Conservation (phyloP, 2,329 filamentous ascomycete species). For the Diplocarpon rosae region DNA sequence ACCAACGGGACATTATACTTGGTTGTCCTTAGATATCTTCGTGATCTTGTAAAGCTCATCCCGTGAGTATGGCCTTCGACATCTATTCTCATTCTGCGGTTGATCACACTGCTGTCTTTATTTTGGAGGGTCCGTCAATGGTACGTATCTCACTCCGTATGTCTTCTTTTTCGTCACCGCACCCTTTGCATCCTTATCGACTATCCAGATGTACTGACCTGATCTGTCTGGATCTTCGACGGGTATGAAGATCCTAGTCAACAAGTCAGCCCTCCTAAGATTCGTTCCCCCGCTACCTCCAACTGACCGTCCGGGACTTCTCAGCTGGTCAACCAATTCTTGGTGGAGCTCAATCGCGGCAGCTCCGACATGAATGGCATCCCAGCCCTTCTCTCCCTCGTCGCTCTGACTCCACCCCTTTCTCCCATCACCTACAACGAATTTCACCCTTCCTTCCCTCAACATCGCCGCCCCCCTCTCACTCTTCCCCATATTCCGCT, state of each 20-base stretch:
- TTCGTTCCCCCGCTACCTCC: no score
- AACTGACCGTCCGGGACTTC: slow-evolving; percentile 54
- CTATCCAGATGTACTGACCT: slow-evolving; percentile 58
- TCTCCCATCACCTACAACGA: slow-evolving; percentile 65
- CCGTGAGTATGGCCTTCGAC: no score
- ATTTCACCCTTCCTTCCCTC: slow-evolving; percentile 52
- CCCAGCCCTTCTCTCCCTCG: slow-evolving; percentile 50
- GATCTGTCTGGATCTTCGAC: slow-evolving; percentile 42
- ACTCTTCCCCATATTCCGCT: slow-evolving; percentile 55
- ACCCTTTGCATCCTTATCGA: slow-evolving; percentile 61
- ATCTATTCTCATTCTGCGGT: no score
- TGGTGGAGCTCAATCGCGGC: slow-evolving; percentile 65
- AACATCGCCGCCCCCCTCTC: slow-evolving; percentile 48
- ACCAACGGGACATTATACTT: no score
- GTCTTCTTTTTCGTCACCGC: slow-evolving; percentile 47
- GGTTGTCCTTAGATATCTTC: no score
- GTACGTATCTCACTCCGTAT: slow-evolving; percentile 68
- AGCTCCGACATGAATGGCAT: slow-evolving; percentile 93
- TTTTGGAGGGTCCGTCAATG: slow-evolving; percentile 57
- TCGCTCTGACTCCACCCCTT: slow-evolving; percentile 44
- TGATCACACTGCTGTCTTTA: no score
- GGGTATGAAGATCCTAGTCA: slow-evolving; percentile 59
- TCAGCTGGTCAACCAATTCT: slow-evolving; percentile 65
- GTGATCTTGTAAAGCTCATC: no score
- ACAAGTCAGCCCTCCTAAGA: no score